phyloP scores from a whole-genome alignment of 2,329 filamentous ascomycete genomes.

The Didymella exigua region DNA sequence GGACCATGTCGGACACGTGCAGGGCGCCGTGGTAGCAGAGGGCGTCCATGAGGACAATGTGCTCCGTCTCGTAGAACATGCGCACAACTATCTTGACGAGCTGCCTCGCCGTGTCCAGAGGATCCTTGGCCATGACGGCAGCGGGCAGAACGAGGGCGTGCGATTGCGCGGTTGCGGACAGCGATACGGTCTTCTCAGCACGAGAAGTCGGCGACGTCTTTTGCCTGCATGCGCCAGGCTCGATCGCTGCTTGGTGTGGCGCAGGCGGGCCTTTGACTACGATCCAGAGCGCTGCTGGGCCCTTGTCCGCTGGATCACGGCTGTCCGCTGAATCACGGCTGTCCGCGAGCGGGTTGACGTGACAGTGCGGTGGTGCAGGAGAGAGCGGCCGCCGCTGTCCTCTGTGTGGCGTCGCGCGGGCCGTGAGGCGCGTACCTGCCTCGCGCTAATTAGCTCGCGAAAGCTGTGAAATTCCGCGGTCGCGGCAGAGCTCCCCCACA shows the following conservation, averaged over 20 bases:
- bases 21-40: constrained; percentile 77
- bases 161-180: neutral
- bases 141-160: neutral
- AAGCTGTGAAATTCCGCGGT: constrained; percentile 27
- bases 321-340: constrained; percentile 13
- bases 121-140: constrained; percentile 45
- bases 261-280: constrained; percentile 3
- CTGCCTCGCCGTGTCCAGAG: constrained; percentile 72
- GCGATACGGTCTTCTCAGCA: constrained; percentile 6
- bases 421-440: constrained; percentile 31
- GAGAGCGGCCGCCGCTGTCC: constrained; percentile 12
- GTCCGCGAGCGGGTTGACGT: constrained; percentile 21
- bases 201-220: constrained; percentile 5
- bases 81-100: constrained; percentile 86
- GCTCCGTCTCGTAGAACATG: constrained; percentile 84
- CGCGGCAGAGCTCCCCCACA: constrained; percentile 18
- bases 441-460: constrained; percentile 29
- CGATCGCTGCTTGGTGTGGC: constrained; percentile 4
- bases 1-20: constrained; percentile 84
- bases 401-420: constrained; percentile 24
- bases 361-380: constrained; percentile 20
- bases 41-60: constrained; percentile 82
- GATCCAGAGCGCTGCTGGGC: neutral
- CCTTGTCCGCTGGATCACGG: too few relatives aligned
- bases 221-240: constrained; percentile 17